Percentiles rank a stretch among this genome's conserved stretches.
Evolutionary conservation across 2,329 filamentous ascomycete species (phyloP).

Genomic region (Calonectria pseudoturangicola): DNA sequence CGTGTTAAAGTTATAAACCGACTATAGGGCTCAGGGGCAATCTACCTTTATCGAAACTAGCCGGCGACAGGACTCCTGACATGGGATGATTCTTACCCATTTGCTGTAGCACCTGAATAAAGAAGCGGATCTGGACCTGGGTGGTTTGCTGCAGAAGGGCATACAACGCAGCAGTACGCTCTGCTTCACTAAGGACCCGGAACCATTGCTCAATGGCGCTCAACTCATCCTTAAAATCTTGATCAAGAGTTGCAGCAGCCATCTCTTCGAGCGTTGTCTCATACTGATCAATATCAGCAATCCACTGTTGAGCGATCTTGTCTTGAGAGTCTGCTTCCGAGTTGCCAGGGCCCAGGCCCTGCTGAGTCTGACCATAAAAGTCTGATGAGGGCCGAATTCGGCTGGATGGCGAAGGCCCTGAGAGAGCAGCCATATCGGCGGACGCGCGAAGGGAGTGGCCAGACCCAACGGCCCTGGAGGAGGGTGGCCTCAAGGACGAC

Average conservation of each 20-base stretch:
- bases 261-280: constrained; percentile 99
- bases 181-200: constrained; percentile 95
- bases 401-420: constrained; percentile 79
- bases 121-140: constrained; percentile 98
- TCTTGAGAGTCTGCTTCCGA: constrained; percentile 89
- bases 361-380: constrained; percentile 88
- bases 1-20: constrained; percentile 40
- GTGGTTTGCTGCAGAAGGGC: constrained; percentile 98
- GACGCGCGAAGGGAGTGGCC: constrained; percentile 94
- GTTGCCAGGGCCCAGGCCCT: constrained; percentile 79
- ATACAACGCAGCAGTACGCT: constrained; percentile 95
- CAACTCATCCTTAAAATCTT: constrained; percentile 99
- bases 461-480: constrained; percentile 84
- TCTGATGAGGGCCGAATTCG: constrained; percentile 96
- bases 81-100: constrained; percentile 99
- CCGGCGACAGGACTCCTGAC: constrained; percentile 94
- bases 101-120: constrained; percentile 98
- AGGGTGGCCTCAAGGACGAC: constrained; percentile 87
- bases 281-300: constrained; percentile 98
- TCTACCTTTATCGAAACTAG: constrained; percentile 96
- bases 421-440: constrained; percentile 93
- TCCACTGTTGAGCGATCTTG: constrained; percentile 97
- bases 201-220: constrained; percentile 99
- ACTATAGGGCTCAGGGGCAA: constrained; percentile 31
- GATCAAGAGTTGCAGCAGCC: constrained; percentile 98